Conservation (phyloP, 768 basidiomycete genomes). For the Tulasnella sp. region DNA sequence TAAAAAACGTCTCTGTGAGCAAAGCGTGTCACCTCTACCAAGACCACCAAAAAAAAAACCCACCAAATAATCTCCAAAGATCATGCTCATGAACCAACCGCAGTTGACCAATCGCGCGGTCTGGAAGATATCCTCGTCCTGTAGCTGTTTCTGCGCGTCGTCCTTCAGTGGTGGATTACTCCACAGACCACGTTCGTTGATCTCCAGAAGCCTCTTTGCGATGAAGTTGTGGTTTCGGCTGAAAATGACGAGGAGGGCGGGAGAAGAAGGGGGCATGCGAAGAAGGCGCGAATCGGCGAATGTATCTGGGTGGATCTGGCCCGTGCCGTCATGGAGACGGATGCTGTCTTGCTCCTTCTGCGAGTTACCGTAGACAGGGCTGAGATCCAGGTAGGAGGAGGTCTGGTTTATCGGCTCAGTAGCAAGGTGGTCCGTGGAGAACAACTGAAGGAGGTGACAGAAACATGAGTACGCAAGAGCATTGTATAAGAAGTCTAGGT, state of each 20-base stretch:
- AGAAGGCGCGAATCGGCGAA: constrained; percentile 74
- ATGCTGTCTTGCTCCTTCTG: constrained; percentile 24
- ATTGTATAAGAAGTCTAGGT: background rate
- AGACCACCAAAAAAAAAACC: too few species aligned
- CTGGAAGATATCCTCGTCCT: constrained; percentile 66
- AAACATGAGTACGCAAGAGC: background rate
- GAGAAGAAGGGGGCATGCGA: constrained; percentile 67
- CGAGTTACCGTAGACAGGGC: constrained; percentile 38
- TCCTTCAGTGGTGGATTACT: constrained; percentile 35
- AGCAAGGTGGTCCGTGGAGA: background rate
- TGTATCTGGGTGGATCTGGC: constrained; percentile 53
- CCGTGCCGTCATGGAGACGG: constrained; percentile 39
- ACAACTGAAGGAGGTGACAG: constrained; percentile 33
- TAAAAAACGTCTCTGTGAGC: background rate
- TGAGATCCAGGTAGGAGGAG: constrained; percentile 16
- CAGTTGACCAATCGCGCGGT: constrained; percentile 68
- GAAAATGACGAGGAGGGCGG: constrained; percentile 72
- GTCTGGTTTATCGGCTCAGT: constrained; percentile 17
- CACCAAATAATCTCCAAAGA: constrained; percentile 21
- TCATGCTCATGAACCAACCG: constrained; percentile 23
- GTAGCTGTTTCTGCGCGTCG: constrained; percentile 22
- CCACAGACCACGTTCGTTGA: constrained; percentile 66
- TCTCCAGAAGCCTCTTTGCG: constrained; percentile 61
- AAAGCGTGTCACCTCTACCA: too few species aligned
- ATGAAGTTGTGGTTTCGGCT: constrained; percentile 71